Evolutionary conservation across 192 early-diverging fungal species (phyloP), one percentile per base, ranked within the genome.

Genomic region (Cetraspora pellucida): DNA sequence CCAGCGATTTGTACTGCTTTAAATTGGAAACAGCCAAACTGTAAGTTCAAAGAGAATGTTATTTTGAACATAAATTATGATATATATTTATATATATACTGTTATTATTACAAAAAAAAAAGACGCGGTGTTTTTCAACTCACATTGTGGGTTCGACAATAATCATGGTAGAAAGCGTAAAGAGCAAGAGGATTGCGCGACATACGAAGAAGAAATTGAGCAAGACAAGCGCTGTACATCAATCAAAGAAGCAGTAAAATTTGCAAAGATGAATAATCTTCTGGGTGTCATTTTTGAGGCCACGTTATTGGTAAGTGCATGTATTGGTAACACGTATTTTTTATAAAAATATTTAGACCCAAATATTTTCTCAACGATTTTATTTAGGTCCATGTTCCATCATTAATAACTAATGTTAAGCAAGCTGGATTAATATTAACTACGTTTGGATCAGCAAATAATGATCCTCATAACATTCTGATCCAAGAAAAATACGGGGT

Each of bases 11-110:
- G 98, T 84, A 94, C 92, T 16, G 92, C 95, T 19, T 76, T 98
- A 47, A 99, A 96, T 86, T 98, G 98, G 98, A 99, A 99, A 82
- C 98, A 99, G 76, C 97, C 97, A 23, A 98, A 98, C 79, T 99
- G 91, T 89, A 88, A 87, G 86, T 82, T 6, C 21, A n/a, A 27
- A 16, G n/a, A 0, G 5, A 43, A 21, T 2, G n/a, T 5, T 23
- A 27, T n/a, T 64, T 14, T n/a, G 23, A 19, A 44, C 14, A n/a
- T 10, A 60, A 6, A 23, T 0, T 73, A 13, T 27, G 14, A 17
- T 25, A n/a, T 5, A 49, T 44, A 25, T 37, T 21, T 21, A 30
- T 50, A 47, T 2, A 11, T 43, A 46, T 65, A 1, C 25, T 72
- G 27, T 49, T 63, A 23, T 44, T 16, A 37, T 59, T 27, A 45